Conservation (phyloP, 139 green algal genomes). For the Deuterostichococcus epilithicus region DNA sequence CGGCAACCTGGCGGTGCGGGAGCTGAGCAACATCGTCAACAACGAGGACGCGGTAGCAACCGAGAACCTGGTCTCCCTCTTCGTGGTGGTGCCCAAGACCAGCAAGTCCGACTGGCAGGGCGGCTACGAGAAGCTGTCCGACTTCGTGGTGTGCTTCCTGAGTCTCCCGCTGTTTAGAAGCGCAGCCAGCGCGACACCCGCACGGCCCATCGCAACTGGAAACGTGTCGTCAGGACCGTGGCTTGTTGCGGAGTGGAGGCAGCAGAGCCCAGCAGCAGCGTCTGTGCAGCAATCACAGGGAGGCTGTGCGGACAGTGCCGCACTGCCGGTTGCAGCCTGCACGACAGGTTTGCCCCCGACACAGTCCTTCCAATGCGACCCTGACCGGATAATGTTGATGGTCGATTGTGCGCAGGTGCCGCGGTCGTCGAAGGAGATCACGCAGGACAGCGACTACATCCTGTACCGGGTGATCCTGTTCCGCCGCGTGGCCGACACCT, state of each 20-base stretch:
- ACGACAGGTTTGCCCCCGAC: too few species aligned
- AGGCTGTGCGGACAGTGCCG: too few species aligned
- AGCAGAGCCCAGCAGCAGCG: too few species aligned
- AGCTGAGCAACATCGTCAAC: constrained; percentile 70
- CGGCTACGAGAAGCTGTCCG: constrained; percentile 83
- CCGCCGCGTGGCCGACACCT: constrained; percentile 82
- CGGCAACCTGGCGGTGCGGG: constrained; percentile 86
- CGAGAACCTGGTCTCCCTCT: constrained; percentile 90
- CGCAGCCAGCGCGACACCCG: too few species aligned
- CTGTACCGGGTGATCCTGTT: constrained; percentile 90
- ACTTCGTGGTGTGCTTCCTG: constrained; percentile 72
- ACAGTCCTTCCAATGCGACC: not conserved
- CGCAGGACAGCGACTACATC: constrained; percentile 88
- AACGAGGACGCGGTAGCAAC: constrained; percentile 68
- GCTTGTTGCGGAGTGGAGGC: constrained; percentile 16
- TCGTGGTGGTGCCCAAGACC: constrained; percentile 85
- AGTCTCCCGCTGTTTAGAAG: constrained; percentile 12
- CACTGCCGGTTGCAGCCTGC: too few species aligned
- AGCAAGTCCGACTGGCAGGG: constrained; percentile 76
- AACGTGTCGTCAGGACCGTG: too few species aligned
- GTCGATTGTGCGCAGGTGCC: constrained; percentile 49
- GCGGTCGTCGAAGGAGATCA: constrained; percentile 59
- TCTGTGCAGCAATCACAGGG: too few species aligned
- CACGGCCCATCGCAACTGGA: too few species aligned
- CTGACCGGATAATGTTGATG: too few species aligned